Evolutionary conservation across 1,284 basidiomycete species (phyloP).

Genomic region (Puccinia polysora): DNA sequence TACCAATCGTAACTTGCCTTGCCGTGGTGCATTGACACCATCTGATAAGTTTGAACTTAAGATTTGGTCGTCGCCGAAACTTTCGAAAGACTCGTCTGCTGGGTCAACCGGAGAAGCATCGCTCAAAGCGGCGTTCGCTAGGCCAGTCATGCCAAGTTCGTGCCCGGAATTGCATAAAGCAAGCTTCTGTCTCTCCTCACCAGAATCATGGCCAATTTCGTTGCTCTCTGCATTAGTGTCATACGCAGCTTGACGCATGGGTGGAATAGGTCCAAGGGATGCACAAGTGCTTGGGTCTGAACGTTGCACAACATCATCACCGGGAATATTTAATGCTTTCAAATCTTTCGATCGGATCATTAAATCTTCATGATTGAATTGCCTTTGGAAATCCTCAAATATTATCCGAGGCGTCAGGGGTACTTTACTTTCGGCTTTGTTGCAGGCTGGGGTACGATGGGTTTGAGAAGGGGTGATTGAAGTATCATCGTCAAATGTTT

Average conservation of each 20-base stretch:
- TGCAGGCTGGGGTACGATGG: neutral
- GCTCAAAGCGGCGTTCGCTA: neutral
- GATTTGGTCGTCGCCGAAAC: conserved; percentile 16
- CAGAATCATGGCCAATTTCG: too few species aligned
- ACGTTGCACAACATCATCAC: neutral
- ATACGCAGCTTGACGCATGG: too few species aligned
- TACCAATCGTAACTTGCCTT: neutral
- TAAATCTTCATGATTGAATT: conserved; percentile 16
- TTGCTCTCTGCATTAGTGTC: too few species aligned
- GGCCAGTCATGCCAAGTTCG: neutral
- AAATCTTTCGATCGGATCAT: neutral
- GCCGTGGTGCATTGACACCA: neutral
- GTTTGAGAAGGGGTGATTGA: conserved; percentile 21
- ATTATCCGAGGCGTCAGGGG: conserved; percentile 8
- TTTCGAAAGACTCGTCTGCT: conserved; percentile 28
- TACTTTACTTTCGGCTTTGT: neutral
- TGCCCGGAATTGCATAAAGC: neutral
- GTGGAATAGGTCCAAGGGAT: too few species aligned
- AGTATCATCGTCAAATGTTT: conserved; percentile 13
- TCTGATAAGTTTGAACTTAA: neutral
- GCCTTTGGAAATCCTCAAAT: conserved; percentile 14
- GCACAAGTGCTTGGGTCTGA: neutral
- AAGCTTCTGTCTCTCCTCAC: too few species aligned
- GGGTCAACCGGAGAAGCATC: neutral
- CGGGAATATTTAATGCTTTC: neutral